Percentiles rank a stretch among this genome's conserved stretches.
Evolutionary conservation across 179 eudicot species (phyloP).

Genomic region (Beta macrorhiza): DNA sequence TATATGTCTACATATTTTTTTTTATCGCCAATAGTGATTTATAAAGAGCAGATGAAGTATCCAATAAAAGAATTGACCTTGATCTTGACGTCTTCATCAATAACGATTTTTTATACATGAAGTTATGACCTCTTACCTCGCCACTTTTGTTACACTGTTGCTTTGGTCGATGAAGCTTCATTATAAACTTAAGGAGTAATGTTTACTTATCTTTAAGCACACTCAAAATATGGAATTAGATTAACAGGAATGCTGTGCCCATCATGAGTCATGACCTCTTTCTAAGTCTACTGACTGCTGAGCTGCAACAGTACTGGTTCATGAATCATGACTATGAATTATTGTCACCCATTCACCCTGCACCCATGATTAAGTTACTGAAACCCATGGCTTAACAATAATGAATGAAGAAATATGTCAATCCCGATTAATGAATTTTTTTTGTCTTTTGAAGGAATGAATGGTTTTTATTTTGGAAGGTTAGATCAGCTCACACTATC

Average conservation of each 20-base stretch:
- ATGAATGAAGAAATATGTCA: not conserved
- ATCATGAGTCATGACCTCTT: not conserved
- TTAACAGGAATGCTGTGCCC: not conserved
- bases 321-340: not conserved
- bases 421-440: too few relatives aligned
- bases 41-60: too few relatives aligned
- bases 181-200: not conserved
- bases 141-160: too few relatives aligned
- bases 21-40: too few relatives aligned
- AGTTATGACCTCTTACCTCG: too few relatives aligned
- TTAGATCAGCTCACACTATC: too few relatives aligned
- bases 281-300: too few relatives aligned
- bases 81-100: not conserved
- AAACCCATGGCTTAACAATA: not conserved
- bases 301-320: not conserved
- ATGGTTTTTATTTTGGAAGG: too few relatives aligned
- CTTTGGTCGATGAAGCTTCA: not conserved
- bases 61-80: too few relatives aligned
- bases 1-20: too few relatives aligned
- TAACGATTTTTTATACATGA: not conserved
- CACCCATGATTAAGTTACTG: not conserved
- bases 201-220: conserved; percentile 5
- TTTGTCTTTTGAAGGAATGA: too few relatives aligned
- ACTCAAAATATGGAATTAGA: not conserved
- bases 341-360: conserved; percentile 6